Base-by-base conservation (phyloP, 2,329 filamentous ascomycete genomes). In the Alternaria sp. region DNA sequence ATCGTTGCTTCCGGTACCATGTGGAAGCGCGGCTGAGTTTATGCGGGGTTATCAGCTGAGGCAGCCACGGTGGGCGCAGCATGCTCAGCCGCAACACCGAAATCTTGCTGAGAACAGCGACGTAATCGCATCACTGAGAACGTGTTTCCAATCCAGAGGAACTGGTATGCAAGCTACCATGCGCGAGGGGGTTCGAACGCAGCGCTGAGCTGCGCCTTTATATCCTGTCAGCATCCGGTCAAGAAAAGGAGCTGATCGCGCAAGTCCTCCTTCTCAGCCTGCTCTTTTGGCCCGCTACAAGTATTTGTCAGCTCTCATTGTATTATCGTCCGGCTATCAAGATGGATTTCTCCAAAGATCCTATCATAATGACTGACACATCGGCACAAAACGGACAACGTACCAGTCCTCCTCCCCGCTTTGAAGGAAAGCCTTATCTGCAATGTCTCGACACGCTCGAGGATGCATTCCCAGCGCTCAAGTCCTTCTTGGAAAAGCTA, bases 401-500 rank as follows among this genome's bases (percentile, higher is more conserved):
- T 21, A 23, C 28, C 15, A 30, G 12, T 5, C 14, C 28, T 9
- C 14, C 18, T 30, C 28, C 28, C 14, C 49, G 28, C 18, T 60
- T 60, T 15, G 18, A 41, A 7, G 20, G 33, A 23, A 54, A 46
- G 18, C 41, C 57, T 12, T 60, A 55, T 18, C 21, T 60, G 23
- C 46, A 47, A 46, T 55, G 57, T 14, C 49, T 60, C 20, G 33
- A 41, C 20, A 54, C 49, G 3, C 49, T 60, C 9, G 33, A 54
- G 26, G 37, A 54, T 20, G 33, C 57, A 0, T 60, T 60, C 15
- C 47, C 57, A 25, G 57, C 49, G 11, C 57, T 60, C 33, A 55
- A 60, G 21, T 54, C 57, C 4, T 60, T 60, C 21, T n/a, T 60
- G 7, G 57, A 60, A 25, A 60, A 60, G 20, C 47, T 60, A 4